Percentiles rank a stretch among this genome's conserved stretches.
Conservation (phyloP, 2,329 filamentous ascomycete species). For the Purpureocillium lavendulum region DNA sequence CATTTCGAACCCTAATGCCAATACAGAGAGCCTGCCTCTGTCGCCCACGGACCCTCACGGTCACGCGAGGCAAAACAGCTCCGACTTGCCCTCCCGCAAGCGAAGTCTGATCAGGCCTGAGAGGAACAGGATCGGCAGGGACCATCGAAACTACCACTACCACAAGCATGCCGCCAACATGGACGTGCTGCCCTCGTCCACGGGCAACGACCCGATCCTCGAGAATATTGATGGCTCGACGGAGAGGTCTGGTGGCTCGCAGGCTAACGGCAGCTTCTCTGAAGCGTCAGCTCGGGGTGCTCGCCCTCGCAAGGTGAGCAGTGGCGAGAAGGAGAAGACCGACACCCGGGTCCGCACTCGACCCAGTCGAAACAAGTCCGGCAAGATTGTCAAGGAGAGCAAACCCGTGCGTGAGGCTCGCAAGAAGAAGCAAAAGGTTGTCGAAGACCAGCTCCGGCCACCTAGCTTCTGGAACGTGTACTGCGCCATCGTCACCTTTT, state of each 20-base stretch:
- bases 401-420: slow-evolving; percentile 29
- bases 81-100: slow-evolving; percentile 52
- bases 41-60: slow-evolving; percentile 32
- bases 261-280: slow-evolving; percentile 36
- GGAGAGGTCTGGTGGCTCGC: slow-evolving; percentile 38
- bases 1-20: slow-evolving; percentile 42
- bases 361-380: slow-evolving; percentile 38
- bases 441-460: slow-evolving; percentile 60
- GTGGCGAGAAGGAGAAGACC: slow-evolving; percentile 24
- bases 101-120: slow-evolving; percentile 85
- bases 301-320: slow-evolving; percentile 2
- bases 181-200: slow-evolving; percentile 81
- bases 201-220: slow-evolving; percentile 80
- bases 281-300: slow-evolving; percentile 27
- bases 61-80: slow-evolving; percentile 19
- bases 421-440: slow-evolving; percentile 37
- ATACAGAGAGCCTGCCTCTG: slow-evolving; percentile 47
- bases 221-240: slow-evolving; percentile 67
- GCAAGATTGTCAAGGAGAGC: slow-evolving; percentile 55
- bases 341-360: slow-evolving; percentile 16
- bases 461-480: slow-evolving; percentile 94
- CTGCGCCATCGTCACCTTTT: slow-evolving; percentile 89
- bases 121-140: slow-evolving; percentile 71
- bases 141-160: slow-evolving; percentile 94
- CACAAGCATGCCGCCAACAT: slow-evolving; percentile 91